Evolutionary conservation across 768 basidiomycete species (phyloP), one percentile per base, ranked within the genome.

Genomic region (Xerocomellus chrysenteron): DNA sequence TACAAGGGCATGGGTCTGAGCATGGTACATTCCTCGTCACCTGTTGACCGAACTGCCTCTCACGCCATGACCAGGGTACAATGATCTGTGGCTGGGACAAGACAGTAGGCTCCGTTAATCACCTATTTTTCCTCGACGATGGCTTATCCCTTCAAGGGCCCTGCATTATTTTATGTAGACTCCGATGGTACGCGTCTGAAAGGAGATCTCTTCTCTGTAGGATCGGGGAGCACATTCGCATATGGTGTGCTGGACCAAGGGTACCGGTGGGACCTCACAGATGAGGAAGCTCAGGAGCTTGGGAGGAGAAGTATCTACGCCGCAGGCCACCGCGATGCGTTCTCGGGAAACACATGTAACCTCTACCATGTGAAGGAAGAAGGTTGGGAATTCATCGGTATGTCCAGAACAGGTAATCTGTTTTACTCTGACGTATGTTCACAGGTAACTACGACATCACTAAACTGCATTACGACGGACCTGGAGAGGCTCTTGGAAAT

Each of bases 41-140:
- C 21, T 39, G 57, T n/a, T 45, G 30, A 39, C 28, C 32, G 37
- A 45, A 11, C 49, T n/a, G 41, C 30, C 45, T 42, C 50, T 59
- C 42, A 63, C 10, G 45, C 12, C 26, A 33, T 43, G 47, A 4
- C 12, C 64, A 95, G 94, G 97, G 97, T 48, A 99, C 97, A 0
- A 99, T 98, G 97, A 95, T 99, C 54, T 98, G 95, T 66, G 97
- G 97, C 28, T 98, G 95, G 94, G 97, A 99, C 76, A 98, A 98
- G 79, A 98, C 95, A 13, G 91, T 90, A 58, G 65, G 87, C 75
- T 5, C 16, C 26, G 16, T 41, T 33, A 35, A 50, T 21, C 26
- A n/a, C 49, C 11, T 21, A 28, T 45, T 43, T 12, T 45, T 47
- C 48, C 11, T 52, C 30, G 47, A 49, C 47, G 60, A 39, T 54